phyloP scores from a whole-genome alignment of 441 rosid species.

The Pelargonium myrrhifolium region DNA sequence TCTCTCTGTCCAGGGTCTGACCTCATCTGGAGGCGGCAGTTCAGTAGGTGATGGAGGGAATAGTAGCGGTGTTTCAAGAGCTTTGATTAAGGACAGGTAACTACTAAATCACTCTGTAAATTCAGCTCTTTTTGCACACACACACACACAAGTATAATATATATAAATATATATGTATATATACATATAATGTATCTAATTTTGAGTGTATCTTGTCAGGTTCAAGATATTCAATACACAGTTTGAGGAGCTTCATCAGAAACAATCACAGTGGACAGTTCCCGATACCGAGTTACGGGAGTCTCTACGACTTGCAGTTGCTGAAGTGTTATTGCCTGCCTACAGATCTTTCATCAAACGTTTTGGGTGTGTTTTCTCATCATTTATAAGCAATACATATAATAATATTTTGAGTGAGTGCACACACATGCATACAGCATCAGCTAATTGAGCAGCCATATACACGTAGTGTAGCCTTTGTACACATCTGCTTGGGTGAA shows the following conservation, averaged over 20 bases:
- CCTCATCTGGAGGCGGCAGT: conserved; percentile 89
- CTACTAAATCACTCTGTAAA: conserved; percentile 10
- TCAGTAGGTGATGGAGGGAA: conserved; percentile 55
- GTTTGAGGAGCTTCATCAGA: conserved; percentile 96
- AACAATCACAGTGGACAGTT: conserved; percentile 94
- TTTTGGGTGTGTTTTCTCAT: conserved; percentile 47
- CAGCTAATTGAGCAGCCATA: too few relatives aligned
- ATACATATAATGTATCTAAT: too few relatives aligned
- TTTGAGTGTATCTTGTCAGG: conserved; percentile 35
- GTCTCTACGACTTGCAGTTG: conserved; percentile 93
- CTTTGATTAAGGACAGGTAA: conserved; percentile 29
- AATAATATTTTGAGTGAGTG: too few relatives aligned
- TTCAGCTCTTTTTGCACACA: background rate
- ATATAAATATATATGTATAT: too few relatives aligned
- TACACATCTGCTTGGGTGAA: too few relatives aligned
- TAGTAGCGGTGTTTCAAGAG: conserved; percentile 91
- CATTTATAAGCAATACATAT: too few relatives aligned
- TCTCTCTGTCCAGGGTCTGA: conserved; percentile 41
- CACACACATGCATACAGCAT: too few relatives aligned
- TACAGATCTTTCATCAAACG: conserved; percentile 85
- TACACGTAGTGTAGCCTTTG: too few relatives aligned
- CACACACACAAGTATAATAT: too few relatives aligned
- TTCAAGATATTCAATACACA: conserved; percentile 80
- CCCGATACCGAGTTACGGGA: conserved; percentile 94
- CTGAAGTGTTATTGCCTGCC: conserved; percentile 94